phyloP scores from a whole-genome alignment of 2,329 filamentous ascomycete genomes.

The Onygenales sp. region DNA sequence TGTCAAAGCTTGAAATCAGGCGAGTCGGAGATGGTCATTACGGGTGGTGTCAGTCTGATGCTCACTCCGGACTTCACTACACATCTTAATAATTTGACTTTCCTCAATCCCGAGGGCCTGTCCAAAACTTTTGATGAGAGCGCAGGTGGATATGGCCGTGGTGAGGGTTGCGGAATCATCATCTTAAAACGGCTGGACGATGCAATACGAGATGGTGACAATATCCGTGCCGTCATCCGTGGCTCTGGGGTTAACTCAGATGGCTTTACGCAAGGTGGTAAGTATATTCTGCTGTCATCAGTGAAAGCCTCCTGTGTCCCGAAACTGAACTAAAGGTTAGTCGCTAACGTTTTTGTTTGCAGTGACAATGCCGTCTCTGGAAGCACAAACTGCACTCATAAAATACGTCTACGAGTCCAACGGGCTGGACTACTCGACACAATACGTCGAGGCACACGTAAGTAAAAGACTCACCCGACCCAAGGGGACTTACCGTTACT shows the following conservation, averaged over 20 bases:
- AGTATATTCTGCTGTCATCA: no score
- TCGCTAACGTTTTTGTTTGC: background rate
- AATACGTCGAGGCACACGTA: background rate
- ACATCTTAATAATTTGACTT: slow-evolving; percentile 11
- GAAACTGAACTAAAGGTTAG: background rate
- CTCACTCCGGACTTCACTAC: slow-evolving; percentile 10
- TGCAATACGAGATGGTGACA: slow-evolving; percentile 60
- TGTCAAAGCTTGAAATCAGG: slow-evolving; percentile 8
- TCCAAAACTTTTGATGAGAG: slow-evolving; percentile 23
- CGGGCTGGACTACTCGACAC: background rate
- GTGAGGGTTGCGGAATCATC: slow-evolving; percentile 53
- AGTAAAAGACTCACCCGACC: no score
- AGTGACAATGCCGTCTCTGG: background rate
- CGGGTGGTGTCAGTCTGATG: slow-evolving; percentile 16
- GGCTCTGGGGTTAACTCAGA: slow-evolving; percentile 69
- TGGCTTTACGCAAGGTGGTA: slow-evolving; percentile 20
- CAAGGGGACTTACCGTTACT: no score
- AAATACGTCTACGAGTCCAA: background rate
- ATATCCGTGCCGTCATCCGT: slow-evolving; percentile 56
- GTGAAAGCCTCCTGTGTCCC: no score
- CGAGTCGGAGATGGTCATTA: slow-evolving; percentile 14
- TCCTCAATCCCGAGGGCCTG: slow-evolving; percentile 13
- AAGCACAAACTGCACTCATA: background rate
- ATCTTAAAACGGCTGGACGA: slow-evolving; percentile 67
- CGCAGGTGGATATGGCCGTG: slow-evolving; percentile 44